Base-by-base conservation (phyloP, 2,329 filamentous ascomycete species). In the Trichoderma endophyticum region DNA sequence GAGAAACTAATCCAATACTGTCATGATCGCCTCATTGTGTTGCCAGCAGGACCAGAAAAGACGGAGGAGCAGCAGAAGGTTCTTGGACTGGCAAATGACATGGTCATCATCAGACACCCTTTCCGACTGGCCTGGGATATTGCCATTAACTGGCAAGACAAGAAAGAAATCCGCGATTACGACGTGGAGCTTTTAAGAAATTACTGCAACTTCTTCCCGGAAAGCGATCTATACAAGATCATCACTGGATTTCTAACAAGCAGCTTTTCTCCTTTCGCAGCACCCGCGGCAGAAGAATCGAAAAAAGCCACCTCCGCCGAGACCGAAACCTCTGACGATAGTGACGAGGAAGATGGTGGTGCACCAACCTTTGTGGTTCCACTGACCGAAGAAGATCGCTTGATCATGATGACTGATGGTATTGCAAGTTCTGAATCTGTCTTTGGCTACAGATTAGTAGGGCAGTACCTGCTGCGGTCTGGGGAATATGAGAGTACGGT, bases 21-120 rank as follows among this genome's bases (percentile, higher is more conserved):
- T 73, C 92, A 95, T 75, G 94, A 98, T 71, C 88, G 89, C 6
- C 86, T 99, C 1, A 81, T 92, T 9, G 90, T 93, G 32, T 85
- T 93, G 18, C 88, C 91, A 3, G 73, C 86, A 1, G 89, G 91
- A 4, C 80, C 83, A 3, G 84, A 90, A 72, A 98, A 98, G 81
- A 79, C 83, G 1, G 81, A 85, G 21, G 94, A 97, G 80, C 88
- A 93, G 30, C 84, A 89, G 43, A 90, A 92, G 74, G 91, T 97
- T 0, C 82, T 92, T 77, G 91, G 92, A 73, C 84, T 96, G 67
- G 94, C 95, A 0, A 90, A 91, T 74, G 96, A 95, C 73, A 97
- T 99, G 93, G 95, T 99, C 73, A 93, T 97, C 73, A 96, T 99
- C 79, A 95, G 95, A 77, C 94, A 98, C 76, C 93, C 94, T 0